Evolutionary conservation across 176 grass and related monocot genomes (phyloP).

Genomic region (Phoenix roebelenii): DNA sequence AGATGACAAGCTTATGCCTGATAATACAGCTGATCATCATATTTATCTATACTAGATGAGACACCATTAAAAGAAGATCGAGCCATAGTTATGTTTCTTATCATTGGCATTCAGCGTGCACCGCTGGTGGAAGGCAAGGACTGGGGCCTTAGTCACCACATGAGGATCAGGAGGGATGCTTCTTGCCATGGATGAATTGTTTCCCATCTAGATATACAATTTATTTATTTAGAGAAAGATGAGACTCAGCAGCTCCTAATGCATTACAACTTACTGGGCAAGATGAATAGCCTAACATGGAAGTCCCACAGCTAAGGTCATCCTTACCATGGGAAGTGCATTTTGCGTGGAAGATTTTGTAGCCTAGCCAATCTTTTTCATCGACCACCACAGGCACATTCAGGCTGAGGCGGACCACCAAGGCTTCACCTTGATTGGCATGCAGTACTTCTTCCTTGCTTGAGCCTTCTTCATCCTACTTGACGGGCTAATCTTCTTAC

Average conservation of each 20-base stretch:
- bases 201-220: slow-evolving; percentile 1
- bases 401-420: too few species aligned
- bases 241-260: not conserved
- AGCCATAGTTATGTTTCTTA: not conserved
- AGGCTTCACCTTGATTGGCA: too few species aligned
- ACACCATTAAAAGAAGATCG: not conserved
- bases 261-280: slow-evolving; percentile 7
- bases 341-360: too few species aligned
- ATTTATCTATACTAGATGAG: not conserved
- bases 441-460: too few species aligned
- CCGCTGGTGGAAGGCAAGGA: slow-evolving; percentile 8
- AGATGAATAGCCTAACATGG: not conserved
- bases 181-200: slow-evolving; percentile 2
- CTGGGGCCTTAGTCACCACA: slow-evolving; percentile 1
- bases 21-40: slow-evolving; percentile 12
- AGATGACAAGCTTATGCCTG: slow-evolving; percentile 1
- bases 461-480: too few species aligned
- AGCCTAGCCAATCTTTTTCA: too few species aligned
- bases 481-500: too few species aligned
- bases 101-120: not conserved
- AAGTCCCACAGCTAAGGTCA: slow-evolving; percentile 5
- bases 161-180: slow-evolving; percentile 8
- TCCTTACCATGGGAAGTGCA: not conserved
- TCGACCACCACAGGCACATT: too few species aligned
- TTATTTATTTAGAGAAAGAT: slow-evolving; percentile 4